These are phyloP conservation scores for Edaphochlamys debaryana DNA, from an alignment of 139 green algal species.

Conservation along the genomic window DNA sequence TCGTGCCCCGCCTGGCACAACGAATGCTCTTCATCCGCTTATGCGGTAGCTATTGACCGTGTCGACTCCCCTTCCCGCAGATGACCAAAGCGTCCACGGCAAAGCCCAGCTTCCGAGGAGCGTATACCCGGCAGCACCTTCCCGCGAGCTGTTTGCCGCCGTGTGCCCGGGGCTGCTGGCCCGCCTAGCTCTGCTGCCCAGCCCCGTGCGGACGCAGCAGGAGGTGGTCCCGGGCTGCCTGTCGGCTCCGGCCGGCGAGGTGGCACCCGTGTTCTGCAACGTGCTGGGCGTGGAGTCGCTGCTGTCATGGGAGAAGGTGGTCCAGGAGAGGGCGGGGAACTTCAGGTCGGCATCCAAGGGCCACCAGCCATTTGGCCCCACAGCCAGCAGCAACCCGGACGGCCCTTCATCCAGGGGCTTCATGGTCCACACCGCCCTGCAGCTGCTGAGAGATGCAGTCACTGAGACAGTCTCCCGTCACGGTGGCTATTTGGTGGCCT, in stretches of 20 bases:
- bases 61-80: too few relatives aligned
- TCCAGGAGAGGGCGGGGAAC: not conserved
- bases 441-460: not conserved
- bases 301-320: not conserved
- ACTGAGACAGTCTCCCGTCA: not conserved
- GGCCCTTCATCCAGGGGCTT: too few relatives aligned
- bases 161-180: not conserved
- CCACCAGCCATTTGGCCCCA: too few relatives aligned
- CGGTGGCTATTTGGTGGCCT: not conserved
- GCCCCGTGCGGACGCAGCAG: not conserved
- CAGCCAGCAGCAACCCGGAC: too few relatives aligned
- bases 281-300: not conserved
- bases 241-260: not conserved
- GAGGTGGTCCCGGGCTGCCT: conserved; percentile 2
- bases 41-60: too few relatives aligned
- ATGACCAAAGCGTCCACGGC: not conserved
- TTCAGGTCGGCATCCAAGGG: too few relatives aligned
- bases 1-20: too few relatives aligned
- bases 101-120: too few relatives aligned
- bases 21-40: too few relatives aligned
- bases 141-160: not conserved
- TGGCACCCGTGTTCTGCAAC: conserved; percentile 13
- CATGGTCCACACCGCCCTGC: not conserved
- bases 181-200: conserved; percentile 1
- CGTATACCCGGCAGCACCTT: too few relatives aligned